These are phyloP conservation scores for Chlamydomonas sphaeroides DNA, from an alignment of 139 green algal genomes.

Conservation along the genomic window DNA sequence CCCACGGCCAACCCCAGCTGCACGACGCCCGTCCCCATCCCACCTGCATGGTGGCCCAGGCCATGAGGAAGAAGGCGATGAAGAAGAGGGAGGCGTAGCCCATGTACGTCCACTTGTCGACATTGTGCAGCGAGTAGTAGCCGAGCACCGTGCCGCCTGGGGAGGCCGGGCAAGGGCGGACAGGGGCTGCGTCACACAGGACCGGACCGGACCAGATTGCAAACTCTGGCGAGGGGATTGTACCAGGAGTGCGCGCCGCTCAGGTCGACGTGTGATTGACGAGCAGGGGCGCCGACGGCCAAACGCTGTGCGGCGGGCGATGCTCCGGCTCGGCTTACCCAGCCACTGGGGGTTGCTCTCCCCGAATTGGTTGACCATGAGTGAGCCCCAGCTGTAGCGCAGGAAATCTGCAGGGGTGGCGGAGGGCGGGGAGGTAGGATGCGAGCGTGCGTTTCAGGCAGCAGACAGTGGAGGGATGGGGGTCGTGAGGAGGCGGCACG, in stretches of 20 bases:
- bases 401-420: no score
- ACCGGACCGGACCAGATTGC: no score
- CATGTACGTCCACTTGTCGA: conserved; percentile 73
- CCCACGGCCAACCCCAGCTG: no score
- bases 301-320: not conserved
- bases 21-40: no score
- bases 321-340: not conserved
- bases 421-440: no score
- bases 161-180: no score
- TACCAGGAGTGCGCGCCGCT: no score
- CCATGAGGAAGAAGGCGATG: conserved; percentile 62
- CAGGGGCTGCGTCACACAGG: not conserved
- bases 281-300: not conserved
- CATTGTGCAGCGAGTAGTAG: conserved; percentile 66
- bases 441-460: no score
- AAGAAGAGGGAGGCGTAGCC: conserved; percentile 67
- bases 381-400: conserved; percentile 61
- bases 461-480: no score
- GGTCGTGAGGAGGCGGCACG: no score
- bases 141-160: conserved; percentile 55
- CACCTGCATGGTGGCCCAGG: conserved; percentile 54
- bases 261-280: not conserved
- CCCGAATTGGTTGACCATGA: conserved; percentile 77
- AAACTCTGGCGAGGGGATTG: no score
- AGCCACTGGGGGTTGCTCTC: conserved; percentile 31